Evolutionary conservation across 208 protist species (phyloP).

Genomic region (Trypanosoma caninum): DNA sequence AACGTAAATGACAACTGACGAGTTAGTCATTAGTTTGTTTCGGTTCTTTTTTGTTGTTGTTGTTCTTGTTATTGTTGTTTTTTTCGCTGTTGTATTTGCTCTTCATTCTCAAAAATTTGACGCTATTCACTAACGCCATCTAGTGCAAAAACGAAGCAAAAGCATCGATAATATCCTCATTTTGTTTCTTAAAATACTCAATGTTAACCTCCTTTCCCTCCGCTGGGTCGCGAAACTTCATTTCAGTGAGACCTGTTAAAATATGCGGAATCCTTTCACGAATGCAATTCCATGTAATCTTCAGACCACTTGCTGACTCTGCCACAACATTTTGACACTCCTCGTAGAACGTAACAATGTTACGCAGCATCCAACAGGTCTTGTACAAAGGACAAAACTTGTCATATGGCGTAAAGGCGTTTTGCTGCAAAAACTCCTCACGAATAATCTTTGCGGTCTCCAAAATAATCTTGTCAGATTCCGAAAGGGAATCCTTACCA

Average conservation of each 20-base stretch:
- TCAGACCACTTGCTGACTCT: constrained; percentile 89
- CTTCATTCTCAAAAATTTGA: no score
- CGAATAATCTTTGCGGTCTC: constrained; percentile 99
- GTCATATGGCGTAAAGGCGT: constrained; percentile 98
- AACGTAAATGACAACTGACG: neutral
- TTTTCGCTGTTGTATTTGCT: no score
- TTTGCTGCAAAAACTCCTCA: constrained; percentile 99
- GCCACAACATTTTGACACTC: constrained; percentile 89
- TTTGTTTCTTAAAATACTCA: constrained; percentile 88
- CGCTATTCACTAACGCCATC: neutral
- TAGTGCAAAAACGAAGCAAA: constrained; percentile 84
- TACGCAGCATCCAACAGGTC: constrained; percentile 98
- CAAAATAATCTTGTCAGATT: constrained; percentile 99
- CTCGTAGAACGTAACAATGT: constrained; percentile 98
- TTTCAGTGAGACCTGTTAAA: constrained; percentile 85
- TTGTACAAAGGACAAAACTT: constrained; percentile 98
- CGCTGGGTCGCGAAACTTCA: constrained; percentile 90
- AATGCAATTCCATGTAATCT: constrained; percentile 96
- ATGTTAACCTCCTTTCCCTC: constrained; percentile 86
- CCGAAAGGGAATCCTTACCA: constrained; percentile 99
- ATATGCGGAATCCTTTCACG: constrained; percentile 86
- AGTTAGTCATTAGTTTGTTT: neutral
- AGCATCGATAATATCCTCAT: constrained; percentile 83
- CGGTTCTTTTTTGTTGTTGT: no score
- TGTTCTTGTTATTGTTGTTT: no score